These are phyloP conservation scores for Dendrobium chrysotoxum DNA, from an alignment of 106 monocot species.

Conservation along the genomic window DNA sequence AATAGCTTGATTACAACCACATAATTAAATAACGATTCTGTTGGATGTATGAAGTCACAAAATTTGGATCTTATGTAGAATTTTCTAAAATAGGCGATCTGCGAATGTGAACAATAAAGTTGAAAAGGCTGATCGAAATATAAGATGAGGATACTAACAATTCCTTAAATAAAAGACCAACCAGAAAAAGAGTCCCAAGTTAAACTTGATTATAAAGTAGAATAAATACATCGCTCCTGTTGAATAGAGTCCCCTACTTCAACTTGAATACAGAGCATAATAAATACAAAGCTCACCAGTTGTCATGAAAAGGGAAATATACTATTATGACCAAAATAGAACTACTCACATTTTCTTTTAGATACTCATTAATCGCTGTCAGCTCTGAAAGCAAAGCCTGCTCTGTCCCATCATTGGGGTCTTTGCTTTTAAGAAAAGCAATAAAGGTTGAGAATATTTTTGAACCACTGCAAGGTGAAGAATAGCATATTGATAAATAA, in stretches of 20 bases:
- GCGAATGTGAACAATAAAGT: neutral
- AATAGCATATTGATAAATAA: neutral
- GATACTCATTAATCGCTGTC: conserved; percentile 51
- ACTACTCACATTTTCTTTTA: conserved; percentile 68
- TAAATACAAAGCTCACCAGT: neutral
- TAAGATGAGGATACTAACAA: neutral
- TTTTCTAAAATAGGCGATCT: neutral
- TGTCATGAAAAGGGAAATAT: neutral
- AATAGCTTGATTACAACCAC: neutral
- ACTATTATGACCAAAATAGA: neutral
- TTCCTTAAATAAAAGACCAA: neutral
- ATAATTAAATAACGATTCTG: neutral
- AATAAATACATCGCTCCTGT: neutral
- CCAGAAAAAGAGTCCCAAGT: neutral
- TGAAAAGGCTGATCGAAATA: neutral
- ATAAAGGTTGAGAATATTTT: conserved; percentile 70
- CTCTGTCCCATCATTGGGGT: conserved; percentile 70
- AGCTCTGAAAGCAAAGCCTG: conserved; percentile 53
- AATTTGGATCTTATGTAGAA: neutral
- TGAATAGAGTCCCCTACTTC: neutral
- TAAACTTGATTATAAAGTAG: neutral
- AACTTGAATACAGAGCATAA: neutral
- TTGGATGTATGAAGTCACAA: neutral
- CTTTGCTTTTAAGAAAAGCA: conserved; percentile 69
- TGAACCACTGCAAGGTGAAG: conserved; percentile 46